Conservation (phyloP, 2,329 filamentous ascomycete species). For the Blastomyces emzantsi region DNA sequence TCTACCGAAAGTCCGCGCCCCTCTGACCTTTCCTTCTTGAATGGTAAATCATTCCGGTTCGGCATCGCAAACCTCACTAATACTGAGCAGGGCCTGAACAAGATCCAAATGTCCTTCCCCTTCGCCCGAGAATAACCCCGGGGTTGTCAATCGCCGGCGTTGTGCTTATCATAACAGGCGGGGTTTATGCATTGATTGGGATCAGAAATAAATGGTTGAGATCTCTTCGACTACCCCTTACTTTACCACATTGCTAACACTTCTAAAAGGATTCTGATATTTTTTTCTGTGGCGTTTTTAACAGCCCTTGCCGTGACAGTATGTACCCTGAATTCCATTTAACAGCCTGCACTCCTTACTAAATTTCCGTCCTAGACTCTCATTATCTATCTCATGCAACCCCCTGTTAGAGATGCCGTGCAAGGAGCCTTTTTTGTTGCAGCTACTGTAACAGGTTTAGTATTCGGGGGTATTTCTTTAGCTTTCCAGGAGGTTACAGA, state of each 20-base stretch:
- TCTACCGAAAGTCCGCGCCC: not conserved
- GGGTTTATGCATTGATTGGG: conserved; percentile 63
- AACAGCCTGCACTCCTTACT: conserved; percentile 6
- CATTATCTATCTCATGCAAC: conserved; percentile 79
- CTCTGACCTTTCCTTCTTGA: not conserved
- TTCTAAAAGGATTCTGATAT: conserved; percentile 56
- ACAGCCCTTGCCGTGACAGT: conserved; percentile 62
- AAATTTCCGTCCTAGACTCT: conserved; percentile 44
- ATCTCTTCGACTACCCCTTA: not conserved
- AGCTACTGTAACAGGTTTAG: conserved; percentile 58
- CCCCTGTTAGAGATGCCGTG: conserved; percentile 62
- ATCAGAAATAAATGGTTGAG: conserved; percentile 64
- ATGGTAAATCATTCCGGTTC: not conserved
- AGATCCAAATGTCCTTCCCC: conserved; percentile 47
- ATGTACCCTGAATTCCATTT: conserved; percentile 15
- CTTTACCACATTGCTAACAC: conserved; percentile 15
- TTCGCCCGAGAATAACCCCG: conserved; percentile 67
- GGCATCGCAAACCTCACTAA: not conserved
- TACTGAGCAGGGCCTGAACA: not conserved
- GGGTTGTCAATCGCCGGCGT: conserved; percentile 70
- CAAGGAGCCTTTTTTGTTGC: conserved; percentile 86
- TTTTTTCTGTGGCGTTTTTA: conserved; percentile 68
- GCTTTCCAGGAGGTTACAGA: conserved; percentile 78
- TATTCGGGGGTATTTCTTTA: conserved; percentile 64
- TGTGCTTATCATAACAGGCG: conserved; percentile 64